Conservation (phyloP, 1,284 basidiomycete species). For the Leccinum fallax region DNA sequence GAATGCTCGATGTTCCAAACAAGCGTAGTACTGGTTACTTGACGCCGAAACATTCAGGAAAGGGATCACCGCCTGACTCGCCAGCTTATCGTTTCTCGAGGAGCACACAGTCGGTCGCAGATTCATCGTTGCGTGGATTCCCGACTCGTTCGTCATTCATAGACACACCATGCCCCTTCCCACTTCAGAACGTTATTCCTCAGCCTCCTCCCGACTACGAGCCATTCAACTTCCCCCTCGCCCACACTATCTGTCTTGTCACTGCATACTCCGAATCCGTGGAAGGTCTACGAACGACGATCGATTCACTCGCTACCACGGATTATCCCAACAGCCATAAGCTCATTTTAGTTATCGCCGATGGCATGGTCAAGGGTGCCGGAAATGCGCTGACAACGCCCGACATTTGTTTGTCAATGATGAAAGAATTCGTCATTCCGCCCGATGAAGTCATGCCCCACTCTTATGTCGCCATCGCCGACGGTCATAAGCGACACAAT, state of each 20-base stretch:
- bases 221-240: slow-evolving; percentile 95
- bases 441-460: slow-evolving; percentile 89
- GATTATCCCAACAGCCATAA: slow-evolving; percentile 99
- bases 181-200: slow-evolving; percentile 85
- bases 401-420: slow-evolving; percentile 95
- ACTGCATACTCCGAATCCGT: slow-evolving; percentile 98
- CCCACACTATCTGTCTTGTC: slow-evolving; percentile 93
- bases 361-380: slow-evolving; percentile 97
- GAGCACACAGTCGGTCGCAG: slow-evolving; percentile 79
- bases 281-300: slow-evolving; percentile 94
- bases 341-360: slow-evolving; percentile 92
- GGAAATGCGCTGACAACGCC: slow-evolving; percentile 89
- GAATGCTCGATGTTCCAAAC: slow-evolving; percentile 66
- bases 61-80: slow-evolving; percentile 75
- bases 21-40: slow-evolving; percentile 67
- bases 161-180: slow-evolving; percentile 88
- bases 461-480: slow-evolving; percentile 98
- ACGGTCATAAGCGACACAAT: slow-evolving; percentile 98
- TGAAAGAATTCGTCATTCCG: slow-evolving; percentile 92
- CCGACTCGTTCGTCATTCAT: slow-evolving; percentile 50
- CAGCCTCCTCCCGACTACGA: slow-evolving; percentile 92
- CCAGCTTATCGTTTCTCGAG: slow-evolving; percentile 75
- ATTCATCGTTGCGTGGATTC: slow-evolving; percentile 30
- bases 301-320: slow-evolving; percentile 97
- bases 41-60: slow-evolving; percentile 43